phyloP scores from a whole-genome alignment of 106 monocot species.

The Apostasia ramifera region DNA sequence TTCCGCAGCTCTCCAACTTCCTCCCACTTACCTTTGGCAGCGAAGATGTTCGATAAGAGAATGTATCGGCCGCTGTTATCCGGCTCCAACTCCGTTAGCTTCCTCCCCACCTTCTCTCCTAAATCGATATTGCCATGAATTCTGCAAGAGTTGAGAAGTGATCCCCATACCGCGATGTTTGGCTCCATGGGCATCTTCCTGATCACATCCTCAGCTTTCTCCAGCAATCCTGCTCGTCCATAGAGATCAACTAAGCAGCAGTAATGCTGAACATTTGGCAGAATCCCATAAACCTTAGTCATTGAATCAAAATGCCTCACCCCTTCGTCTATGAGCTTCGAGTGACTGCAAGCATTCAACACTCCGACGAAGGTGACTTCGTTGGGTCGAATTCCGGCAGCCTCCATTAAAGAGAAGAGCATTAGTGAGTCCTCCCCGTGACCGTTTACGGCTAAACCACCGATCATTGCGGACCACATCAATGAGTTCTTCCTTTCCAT shows the following conservation, averaged over 20 bases:
- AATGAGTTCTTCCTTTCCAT: slow-evolving; percentile 9
- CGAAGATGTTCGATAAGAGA: slow-evolving; percentile 27
- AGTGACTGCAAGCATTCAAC: slow-evolving; percentile 31
- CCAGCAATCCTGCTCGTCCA: slow-evolving; percentile 18
- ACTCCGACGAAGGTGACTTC: slow-evolving; percentile 26
- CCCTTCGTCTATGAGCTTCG: slow-evolving; percentile 24
- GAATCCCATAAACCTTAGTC: slow-evolving; percentile 10
- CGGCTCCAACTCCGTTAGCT: slow-evolving; percentile 16
- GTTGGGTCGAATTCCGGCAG: slow-evolving; percentile 9
- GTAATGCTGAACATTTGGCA: slow-evolving; percentile 18
- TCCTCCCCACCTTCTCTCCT: slow-evolving; percentile 8
- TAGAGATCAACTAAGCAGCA: slow-evolving; percentile 29
- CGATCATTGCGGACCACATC: slow-evolving; percentile 28
- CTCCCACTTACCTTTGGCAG: slow-evolving; percentile 11
- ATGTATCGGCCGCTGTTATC: slow-evolving; percentile 12
- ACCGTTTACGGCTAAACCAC: slow-evolving; percentile 22
- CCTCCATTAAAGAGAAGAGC: slow-evolving; percentile 17
- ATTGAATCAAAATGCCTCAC: slow-evolving; percentile 25
- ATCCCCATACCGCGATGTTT: slow-evolving; percentile 15
- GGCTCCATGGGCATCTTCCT: slow-evolving; percentile 18
- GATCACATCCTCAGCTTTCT: slow-evolving; percentile 9
- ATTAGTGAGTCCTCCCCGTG: slow-evolving; percentile 20
- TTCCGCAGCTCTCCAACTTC: slow-evolving; percentile 18
- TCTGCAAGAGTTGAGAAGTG: slow-evolving; percentile 19
- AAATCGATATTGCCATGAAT: slow-evolving; percentile 12